These are phyloP conservation scores for Triticum dicoccoides DNA, from an alignment of 176 grass and related monocot species.

Conservation along the genomic window DNA sequence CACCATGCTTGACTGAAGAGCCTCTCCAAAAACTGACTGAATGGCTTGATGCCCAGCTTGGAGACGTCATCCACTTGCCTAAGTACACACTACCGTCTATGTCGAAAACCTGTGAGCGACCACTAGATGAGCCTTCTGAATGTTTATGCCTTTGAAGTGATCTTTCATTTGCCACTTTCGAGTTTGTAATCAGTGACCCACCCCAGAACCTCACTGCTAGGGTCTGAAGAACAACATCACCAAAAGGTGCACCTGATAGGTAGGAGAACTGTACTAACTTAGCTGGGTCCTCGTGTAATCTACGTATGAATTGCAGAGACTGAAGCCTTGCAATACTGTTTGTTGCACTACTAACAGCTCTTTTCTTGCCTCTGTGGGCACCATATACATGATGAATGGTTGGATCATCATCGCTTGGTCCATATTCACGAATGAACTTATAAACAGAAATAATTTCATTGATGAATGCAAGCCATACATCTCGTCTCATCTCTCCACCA, in stretches of 20 bases:
- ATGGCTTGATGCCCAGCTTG: constrained; percentile 70
- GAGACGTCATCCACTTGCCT: constrained; percentile 83
- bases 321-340: constrained; percentile 93
- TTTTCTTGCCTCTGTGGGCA: constrained; percentile 72
- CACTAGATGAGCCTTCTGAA: constrained; percentile 56
- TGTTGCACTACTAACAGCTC: constrained; percentile 67
- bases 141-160: constrained; percentile 45
- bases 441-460: constrained; percentile 83
- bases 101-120: constrained; percentile 58
- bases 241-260: constrained; percentile 60
- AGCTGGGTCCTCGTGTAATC: constrained; percentile 73
- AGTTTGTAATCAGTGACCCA: constrained; percentile 61
- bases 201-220: constrained; percentile 92
- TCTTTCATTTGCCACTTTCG: constrained; percentile 39
- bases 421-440: constrained; percentile 82
- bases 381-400: constrained; percentile 77
- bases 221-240: constrained; percentile 85
- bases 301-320: constrained; percentile 87
- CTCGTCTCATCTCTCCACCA: constrained; percentile 85
- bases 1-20: constrained; percentile 59
- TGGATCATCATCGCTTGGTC: constrained; percentile 72
- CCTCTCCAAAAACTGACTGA: constrained; percentile 81
- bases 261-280: constrained; percentile 91
- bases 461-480: constrained; percentile 91
- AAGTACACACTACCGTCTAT: constrained; percentile 92